Evolutionary conservation across 768 basidiomycete genomes (phyloP).

Genomic region (Amanita molliuscula): DNA sequence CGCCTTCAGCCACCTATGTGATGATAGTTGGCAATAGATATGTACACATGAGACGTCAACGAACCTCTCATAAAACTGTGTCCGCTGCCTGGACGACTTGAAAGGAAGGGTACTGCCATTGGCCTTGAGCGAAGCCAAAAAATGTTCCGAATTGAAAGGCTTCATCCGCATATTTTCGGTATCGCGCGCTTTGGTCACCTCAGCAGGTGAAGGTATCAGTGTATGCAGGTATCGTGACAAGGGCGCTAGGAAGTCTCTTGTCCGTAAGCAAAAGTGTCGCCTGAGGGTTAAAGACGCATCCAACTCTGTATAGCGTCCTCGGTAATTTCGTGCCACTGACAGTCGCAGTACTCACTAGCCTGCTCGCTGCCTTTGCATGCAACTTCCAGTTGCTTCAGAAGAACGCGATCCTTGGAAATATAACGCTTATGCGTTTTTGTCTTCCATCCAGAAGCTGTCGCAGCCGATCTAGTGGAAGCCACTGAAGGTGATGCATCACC

Average conservation of each 20-base stretch:
- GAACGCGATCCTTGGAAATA: conserved; percentile 70
- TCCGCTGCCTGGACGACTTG: conserved; percentile 50
- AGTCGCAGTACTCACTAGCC: conserved; percentile 34
- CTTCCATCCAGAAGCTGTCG: conserved; percentile 65
- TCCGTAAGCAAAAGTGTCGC: conserved; percentile 76
- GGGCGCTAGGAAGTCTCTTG: conserved; percentile 79
- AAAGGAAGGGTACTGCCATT: conserved; percentile 70
- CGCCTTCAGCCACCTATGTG: conserved; percentile 55
- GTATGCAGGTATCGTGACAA: conserved; percentile 87
- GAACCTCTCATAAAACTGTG: conserved; percentile 61
- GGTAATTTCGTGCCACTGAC: not conserved
- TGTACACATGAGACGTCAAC: not conserved
- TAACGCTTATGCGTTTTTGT: conserved; percentile 73
- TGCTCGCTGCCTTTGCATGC: conserved; percentile 39
- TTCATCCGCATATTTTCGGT: conserved; percentile 38
- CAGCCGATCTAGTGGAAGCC: conserved; percentile 17
- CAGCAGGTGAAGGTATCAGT: conserved; percentile 65
- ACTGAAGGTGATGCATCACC: conserved; percentile 1
- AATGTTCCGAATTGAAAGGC: conserved; percentile 58
- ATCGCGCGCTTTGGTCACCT: conserved; percentile 28
- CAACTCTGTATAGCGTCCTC: conserved; percentile 29
- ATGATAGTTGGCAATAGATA: not conserved
- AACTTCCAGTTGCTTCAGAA: conserved; percentile 66
- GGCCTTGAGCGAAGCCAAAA: conserved; percentile 62
- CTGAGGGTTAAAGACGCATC: conserved; percentile 59